These are phyloP conservation scores for Phytopythium kandeliae DNA, from an alignment of 352 stramenopile species.

Conservation along the genomic window DNA sequence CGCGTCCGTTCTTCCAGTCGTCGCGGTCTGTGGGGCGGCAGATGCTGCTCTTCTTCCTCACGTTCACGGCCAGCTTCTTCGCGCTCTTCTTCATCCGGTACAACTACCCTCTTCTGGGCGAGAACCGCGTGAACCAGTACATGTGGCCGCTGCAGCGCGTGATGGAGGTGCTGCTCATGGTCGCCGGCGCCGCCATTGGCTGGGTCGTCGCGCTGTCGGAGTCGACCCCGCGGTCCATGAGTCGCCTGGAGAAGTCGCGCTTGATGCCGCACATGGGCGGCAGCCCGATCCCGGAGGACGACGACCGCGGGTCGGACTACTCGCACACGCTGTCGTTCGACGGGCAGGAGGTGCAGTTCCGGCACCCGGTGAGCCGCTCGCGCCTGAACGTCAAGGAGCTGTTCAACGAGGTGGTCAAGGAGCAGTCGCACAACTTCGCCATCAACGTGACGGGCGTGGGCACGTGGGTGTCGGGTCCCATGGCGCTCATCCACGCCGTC, in stretches of 20 bases:
- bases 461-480: conserved; percentile 80
- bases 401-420: conserved; percentile 75
- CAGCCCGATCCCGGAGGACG: conserved; percentile 26
- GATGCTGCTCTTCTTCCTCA: conserved; percentile 78
- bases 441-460: conserved; percentile 77
- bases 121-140: conserved; percentile 54
- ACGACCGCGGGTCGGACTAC: conserved; percentile 46
- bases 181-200: conserved; percentile 44
- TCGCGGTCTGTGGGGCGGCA: conserved; percentile 58
- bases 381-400: conserved; percentile 74
- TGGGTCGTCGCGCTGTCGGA: conserved; percentile 65
- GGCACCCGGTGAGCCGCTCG: conserved; percentile 60
- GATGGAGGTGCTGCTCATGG: conserved; percentile 70
- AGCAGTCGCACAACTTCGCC: conserved; percentile 81
- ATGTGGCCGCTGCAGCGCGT: conserved; percentile 82
- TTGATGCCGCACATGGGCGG: conserved; percentile 36
- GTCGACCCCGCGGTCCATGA: conserved; percentile 66
- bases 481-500: conserved; percentile 72
- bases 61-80: conserved; percentile 68
- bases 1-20: conserved; percentile 71
- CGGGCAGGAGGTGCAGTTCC: conserved; percentile 70
- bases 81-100: conserved; percentile 66
- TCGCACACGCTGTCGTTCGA: conserved; percentile 79
- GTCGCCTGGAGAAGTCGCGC: conserved; percentile 67
- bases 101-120: conserved; percentile 65